phyloP scores from a whole-genome alignment of 202 grass and related monocot genomes.

The Panicum virgatum region DNA sequence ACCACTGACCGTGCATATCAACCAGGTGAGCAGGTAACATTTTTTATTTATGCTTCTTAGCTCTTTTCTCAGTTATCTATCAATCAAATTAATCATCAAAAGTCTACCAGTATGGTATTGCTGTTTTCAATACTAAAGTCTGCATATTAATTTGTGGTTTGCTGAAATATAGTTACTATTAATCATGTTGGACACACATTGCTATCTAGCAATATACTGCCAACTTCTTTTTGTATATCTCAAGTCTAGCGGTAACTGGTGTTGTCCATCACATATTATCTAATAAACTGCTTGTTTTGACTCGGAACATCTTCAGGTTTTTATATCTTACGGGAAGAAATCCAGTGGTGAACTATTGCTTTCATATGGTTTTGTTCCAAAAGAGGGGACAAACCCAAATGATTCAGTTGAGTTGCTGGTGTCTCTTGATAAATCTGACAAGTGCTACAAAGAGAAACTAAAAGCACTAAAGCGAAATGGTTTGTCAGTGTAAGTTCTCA shows the following conservation, averaged over 20 bases:
- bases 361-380: conserved; percentile 98
- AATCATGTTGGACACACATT: background rate
- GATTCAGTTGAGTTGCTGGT: conserved; percentile 87
- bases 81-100: conserved; percentile 13
- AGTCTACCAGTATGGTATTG: background rate
- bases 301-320: conserved; percentile 60
- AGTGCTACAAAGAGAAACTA: conserved; percentile 87
- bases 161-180: conserved; percentile 1
- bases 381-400: conserved; percentile 93
- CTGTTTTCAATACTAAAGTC: background rate
- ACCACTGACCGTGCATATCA: conserved; percentile 83
- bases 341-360: conserved; percentile 94
- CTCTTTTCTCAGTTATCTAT: conserved; percentile 18
- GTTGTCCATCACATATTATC: conserved; percentile 4
- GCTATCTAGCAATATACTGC: conserved; percentile 9
- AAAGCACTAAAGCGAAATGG: conserved; percentile 67
- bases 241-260: background rate
- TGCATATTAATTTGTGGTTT: conserved; percentile 4
- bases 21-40: conserved; percentile 99
- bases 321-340: conserved; percentile 98
- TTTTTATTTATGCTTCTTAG: conserved; percentile 34
- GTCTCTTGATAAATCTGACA: conserved; percentile 79
- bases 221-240: conserved; percentile 11
- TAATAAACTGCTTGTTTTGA: conserved; percentile 17
- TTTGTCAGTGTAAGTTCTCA: conserved; percentile 77